Evolutionary conservation across 2,329 filamentous ascomycete genomes (phyloP).

Genomic region (Zopfia rhizophila): DNA sequence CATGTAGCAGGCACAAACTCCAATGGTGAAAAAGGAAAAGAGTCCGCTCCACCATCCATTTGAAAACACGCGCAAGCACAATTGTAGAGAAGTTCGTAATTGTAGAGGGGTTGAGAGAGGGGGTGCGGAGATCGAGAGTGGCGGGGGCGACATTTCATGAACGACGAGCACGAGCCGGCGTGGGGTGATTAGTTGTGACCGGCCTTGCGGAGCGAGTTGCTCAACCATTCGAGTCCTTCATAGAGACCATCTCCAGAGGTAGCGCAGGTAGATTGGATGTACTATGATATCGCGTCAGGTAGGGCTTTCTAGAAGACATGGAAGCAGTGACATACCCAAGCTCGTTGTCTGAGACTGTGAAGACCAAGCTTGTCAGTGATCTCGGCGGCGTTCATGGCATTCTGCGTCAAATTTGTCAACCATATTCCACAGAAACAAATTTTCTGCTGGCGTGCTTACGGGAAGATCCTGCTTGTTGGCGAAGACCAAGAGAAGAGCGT

Average conservation of each 20-base stretch:
- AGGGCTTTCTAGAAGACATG: slow-evolving; percentile 5
- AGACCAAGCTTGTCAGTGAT: slow-evolving; percentile 99
- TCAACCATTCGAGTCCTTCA: slow-evolving; percentile 84
- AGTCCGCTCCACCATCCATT: slow-evolving; percentile 50
- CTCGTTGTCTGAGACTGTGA: slow-evolving; percentile 97
- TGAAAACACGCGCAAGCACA: slow-evolving; percentile 48
- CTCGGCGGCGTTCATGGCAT: slow-evolving; percentile 99
- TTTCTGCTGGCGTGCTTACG: slow-evolving; percentile 65
- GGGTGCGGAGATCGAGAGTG: slow-evolving; percentile 28
- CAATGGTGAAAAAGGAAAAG: slow-evolving; percentile 46
- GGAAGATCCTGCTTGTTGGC: slow-evolving; percentile 98
- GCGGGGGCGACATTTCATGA: slow-evolving; percentile 30
- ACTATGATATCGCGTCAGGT: slow-evolving; percentile 61
- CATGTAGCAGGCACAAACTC: slow-evolving; percentile 44
- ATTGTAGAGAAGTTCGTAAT: slow-evolving; percentile 31
- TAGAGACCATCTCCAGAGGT: slow-evolving; percentile 99
- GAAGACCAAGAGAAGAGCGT: slow-evolving; percentile 92
- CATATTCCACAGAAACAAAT: slow-evolving; percentile 1
- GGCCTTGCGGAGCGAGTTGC: slow-evolving; percentile 65
- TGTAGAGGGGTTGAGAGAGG: slow-evolving; percentile 22
- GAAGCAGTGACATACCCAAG: slow-evolving; percentile 80
- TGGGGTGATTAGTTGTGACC: slow-evolving; percentile 57
- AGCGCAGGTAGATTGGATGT: slow-evolving; percentile 99
- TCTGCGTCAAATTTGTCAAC: slow-evolving; percentile 65
- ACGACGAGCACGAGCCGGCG: slow-evolving; percentile 39